phyloP scores from a whole-genome alignment of 306 rosid genomes.

The Vigna unguiculata region DNA sequence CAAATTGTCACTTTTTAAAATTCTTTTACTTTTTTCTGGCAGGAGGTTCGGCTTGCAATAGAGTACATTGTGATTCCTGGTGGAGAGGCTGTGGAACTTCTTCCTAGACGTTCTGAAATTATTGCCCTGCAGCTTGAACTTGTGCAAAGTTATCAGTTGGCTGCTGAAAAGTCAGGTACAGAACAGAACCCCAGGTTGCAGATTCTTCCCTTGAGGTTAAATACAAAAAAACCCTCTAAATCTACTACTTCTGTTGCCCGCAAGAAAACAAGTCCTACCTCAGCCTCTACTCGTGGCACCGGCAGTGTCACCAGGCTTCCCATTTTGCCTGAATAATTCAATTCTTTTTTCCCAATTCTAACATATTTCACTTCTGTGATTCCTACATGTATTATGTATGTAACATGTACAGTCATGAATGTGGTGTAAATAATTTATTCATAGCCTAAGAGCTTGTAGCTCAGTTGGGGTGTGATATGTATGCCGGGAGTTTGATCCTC shows the following conservation, averaged over 20 bases:
- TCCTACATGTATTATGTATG: slow-evolving; percentile 56
- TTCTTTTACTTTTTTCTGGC: slow-evolving; percentile 28
- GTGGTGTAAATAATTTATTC: slow-evolving; percentile 55
- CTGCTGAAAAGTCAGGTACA: slow-evolving; percentile 91
- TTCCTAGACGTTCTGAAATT: slow-evolving; percentile 90
- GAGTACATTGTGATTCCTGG: slow-evolving; percentile 99
- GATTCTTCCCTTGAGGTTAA: slow-evolving; percentile 84
- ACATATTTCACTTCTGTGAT: slow-evolving; percentile 49
- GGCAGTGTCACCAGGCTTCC: slow-evolving; percentile 73
- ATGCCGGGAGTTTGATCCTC: slow-evolving; percentile 34
- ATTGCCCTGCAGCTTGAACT: slow-evolving; percentile 93
- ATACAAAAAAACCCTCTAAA: slow-evolving; percentile 57
- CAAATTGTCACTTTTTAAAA: neutral
- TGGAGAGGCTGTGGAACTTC: slow-evolving; percentile 98
- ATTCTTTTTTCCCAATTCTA: slow-evolving; percentile 42
- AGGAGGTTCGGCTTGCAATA: slow-evolving; percentile 99
- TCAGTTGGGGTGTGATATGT: slow-evolving; percentile 22
- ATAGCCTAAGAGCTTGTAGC: slow-evolving; percentile 3
- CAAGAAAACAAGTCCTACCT: slow-evolving; percentile 51
- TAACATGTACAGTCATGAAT: slow-evolving; percentile 61
- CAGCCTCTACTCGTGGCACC: slow-evolving; percentile 42
- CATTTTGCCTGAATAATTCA: slow-evolving; percentile 67
- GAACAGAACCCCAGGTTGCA: slow-evolving; percentile 94
- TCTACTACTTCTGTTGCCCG: slow-evolving; percentile 52
- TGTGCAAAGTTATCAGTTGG: slow-evolving; percentile 87